Evolutionary conservation across 306 rosid species (phyloP).

Genomic region (Rosa persica): DNA sequence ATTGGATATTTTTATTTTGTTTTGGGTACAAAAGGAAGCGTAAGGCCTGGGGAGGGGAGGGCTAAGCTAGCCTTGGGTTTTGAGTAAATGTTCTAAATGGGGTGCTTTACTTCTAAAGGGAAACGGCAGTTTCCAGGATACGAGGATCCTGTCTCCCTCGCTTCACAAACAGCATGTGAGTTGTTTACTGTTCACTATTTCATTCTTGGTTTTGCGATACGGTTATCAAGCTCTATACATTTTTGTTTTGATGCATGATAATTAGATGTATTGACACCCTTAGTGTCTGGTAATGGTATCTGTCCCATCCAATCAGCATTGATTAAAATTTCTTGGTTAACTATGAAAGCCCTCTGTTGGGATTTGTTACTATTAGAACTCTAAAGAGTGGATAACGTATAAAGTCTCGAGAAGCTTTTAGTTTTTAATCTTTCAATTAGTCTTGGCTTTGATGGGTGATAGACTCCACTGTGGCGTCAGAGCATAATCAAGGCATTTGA

Average conservation of each 20-base stretch:
- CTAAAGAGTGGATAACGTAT: neutral
- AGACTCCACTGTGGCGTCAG: slow-evolving; percentile 6
- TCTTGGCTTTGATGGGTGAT: neutral
- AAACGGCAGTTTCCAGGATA: slow-evolving; percentile 43
- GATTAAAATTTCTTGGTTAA: neutral
- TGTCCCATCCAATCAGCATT: neutral
- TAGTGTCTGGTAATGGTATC: neutral
- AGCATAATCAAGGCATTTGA: neutral
- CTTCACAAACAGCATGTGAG: slow-evolving; percentile 88
- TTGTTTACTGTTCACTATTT: slow-evolving; percentile 20
- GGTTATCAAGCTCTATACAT: neutral
- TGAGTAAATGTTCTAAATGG: slow-evolving; percentile 50
- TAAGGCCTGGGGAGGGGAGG: slow-evolving; percentile 15
- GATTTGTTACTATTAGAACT: neutral
- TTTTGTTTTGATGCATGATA: neutral
- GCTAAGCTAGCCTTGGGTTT: slow-evolving; percentile 1
- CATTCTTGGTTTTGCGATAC: neutral
- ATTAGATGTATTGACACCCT: neutral
- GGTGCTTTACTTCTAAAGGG: slow-evolving; percentile 64
- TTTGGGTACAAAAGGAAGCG: slow-evolving; percentile 14
- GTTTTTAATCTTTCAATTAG: neutral
- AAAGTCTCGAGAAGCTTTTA: neutral
- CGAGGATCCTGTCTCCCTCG: slow-evolving; percentile 60
- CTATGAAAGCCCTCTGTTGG: neutral
- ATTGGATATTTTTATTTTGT: neutral